Base-by-base conservation (phyloP, 2,329 filamentous ascomycete species). In the Apiospora phragmitis region DNA sequence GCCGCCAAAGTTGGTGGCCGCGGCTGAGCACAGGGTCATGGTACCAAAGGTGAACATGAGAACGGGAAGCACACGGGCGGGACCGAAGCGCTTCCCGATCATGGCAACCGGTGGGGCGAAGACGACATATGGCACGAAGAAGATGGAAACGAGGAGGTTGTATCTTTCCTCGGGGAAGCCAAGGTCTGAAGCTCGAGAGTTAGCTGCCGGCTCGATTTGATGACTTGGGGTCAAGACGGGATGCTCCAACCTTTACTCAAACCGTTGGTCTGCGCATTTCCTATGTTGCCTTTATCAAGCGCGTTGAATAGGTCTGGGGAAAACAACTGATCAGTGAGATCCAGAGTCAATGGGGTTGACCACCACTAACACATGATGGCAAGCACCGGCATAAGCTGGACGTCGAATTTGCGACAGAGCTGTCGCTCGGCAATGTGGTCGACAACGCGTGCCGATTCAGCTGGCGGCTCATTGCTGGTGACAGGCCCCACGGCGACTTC, bases 61-160 rank as follows among this genome's bases (percentile, higher is more conserved):
- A 43, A 79, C 62, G 0, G 91, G 90, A 9, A 94, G 81, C 18
- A 92, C 89, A 26, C 87, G 83, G 70, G 88, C 85, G 0, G 91
- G 89, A 0, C 91, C 90, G 76, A 86, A 92, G 71, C 88, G 90
- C 82, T 93, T 94, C 69, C 91, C 91, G 5, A 92, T 77, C 81
- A 94, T 91, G 68, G 82, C 81, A 16, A 93, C 80, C 1, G 90
- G 88, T 0, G 90, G 91, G 1, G 90, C 91, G 69, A 90, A 92
- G 4, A 94, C 77, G 47, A 93, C 91, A 77, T 92, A 94, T 0
- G 92, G 92, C 11, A 93, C 84, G 79, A 92, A 94, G 82, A 94
- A 94, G 70, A 93, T 90, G 68, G 86, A 87, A 43, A 94, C 80
- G 65, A 93, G 86, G 35, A 89, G 86, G 77, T 93, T 93, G 81